phyloP scores from a whole-genome alignment of 2,329 filamentous ascomycete species.

The Neopestalotiopsis clavispora region DNA sequence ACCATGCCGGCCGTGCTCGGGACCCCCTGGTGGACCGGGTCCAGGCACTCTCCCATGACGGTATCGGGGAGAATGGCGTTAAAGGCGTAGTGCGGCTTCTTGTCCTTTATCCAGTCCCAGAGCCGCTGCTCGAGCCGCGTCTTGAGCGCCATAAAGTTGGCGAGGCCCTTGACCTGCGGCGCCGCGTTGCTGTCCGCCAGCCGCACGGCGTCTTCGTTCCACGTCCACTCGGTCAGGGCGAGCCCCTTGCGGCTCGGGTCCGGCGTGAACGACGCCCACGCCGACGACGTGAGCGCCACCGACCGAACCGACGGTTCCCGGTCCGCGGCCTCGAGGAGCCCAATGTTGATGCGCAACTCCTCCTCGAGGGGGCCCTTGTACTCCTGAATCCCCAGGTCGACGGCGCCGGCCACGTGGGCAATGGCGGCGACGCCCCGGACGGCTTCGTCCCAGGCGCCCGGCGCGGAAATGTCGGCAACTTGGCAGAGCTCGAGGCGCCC shows the following conservation, averaged over 20 bases:
- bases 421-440: slow-evolving; percentile 25
- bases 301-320: slow-evolving; percentile 30
- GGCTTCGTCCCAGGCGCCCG: slow-evolving; percentile 7
- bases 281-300: slow-evolving; percentile 36
- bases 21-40: slow-evolving; percentile 30
- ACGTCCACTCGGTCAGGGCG: slow-evolving; percentile 31
- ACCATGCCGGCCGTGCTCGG: slow-evolving; percentile 39
- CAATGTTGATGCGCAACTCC: slow-evolving; percentile 24
- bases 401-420: slow-evolving; percentile 31
- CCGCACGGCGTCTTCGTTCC: slow-evolving; percentile 36
- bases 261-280: slow-evolving; percentile 38
- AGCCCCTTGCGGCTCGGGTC: slow-evolving; percentile 27
- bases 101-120: slow-evolving; percentile 38
- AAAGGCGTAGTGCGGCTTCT: slow-evolving; percentile 35
- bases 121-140: slow-evolving; percentile 34
- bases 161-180: slow-evolving; percentile 27
- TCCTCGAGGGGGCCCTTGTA: slow-evolving; percentile 29
- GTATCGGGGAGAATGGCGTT: slow-evolving; percentile 31
- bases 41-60: slow-evolving; percentile 21
- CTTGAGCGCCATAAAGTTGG: slow-evolving; percentile 39
- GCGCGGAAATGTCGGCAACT: slow-evolving; percentile 9
- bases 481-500: slow-evolving; percentile 12
- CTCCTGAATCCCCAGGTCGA: slow-evolving; percentile 25
- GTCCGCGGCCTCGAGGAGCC: slow-evolving; percentile 31
- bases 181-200: slow-evolving; percentile 23